Evolutionary conservation across 164 flowering plant species (phyloP).

Genomic region (Stephania japonica): DNA sequence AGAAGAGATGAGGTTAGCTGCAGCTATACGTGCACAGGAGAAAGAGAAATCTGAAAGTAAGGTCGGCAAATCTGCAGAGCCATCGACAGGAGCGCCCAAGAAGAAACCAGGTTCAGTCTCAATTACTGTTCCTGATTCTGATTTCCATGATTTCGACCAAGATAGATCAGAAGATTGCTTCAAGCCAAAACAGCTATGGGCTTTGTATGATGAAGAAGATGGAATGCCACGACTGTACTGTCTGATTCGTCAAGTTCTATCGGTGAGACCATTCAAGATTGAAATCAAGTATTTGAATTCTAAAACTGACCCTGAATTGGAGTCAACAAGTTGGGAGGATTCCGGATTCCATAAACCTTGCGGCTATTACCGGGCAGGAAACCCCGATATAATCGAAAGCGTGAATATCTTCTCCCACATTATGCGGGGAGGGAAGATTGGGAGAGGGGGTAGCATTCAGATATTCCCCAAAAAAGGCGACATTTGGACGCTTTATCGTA

Average conservation of each 20-base stretch:
- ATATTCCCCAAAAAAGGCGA: constrained; percentile 79
- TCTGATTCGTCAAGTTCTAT: constrained; percentile 61
- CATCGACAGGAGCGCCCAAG: constrained; percentile 11
- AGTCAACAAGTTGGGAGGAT: constrained; percentile 56
- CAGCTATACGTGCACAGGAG: constrained; percentile 27
- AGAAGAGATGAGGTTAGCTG: constrained; percentile 43
- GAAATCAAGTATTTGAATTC: constrained; percentile 62
- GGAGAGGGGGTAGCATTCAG: constrained; percentile 62
- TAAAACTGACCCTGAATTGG: constrained; percentile 62
- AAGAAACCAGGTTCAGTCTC: constrained; percentile 28
- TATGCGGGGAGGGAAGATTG: constrained; percentile 51
- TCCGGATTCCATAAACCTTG: constrained; percentile 77
- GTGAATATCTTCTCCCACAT: constrained; percentile 85
- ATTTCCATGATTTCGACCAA: constrained; percentile 84
- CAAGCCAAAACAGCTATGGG: constrained; percentile 90
- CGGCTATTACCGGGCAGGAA: constrained; percentile 63
- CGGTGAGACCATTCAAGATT: constrained; percentile 72
- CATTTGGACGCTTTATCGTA: constrained; percentile 79
- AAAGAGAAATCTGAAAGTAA: constrained; percentile 18
- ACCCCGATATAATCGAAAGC: constrained; percentile 52
- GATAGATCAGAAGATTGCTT: constrained; percentile 80
- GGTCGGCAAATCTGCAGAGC: constrained; percentile 19
- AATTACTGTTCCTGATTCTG: constrained; percentile 74
- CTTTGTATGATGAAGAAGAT: constrained; percentile 86
- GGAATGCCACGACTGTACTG: constrained; percentile 97